Evolutionary conservation across 805 yeast species (phyloP), one percentile per base, ranked within the genome.

Genomic region (Millerozyma miso): DNA sequence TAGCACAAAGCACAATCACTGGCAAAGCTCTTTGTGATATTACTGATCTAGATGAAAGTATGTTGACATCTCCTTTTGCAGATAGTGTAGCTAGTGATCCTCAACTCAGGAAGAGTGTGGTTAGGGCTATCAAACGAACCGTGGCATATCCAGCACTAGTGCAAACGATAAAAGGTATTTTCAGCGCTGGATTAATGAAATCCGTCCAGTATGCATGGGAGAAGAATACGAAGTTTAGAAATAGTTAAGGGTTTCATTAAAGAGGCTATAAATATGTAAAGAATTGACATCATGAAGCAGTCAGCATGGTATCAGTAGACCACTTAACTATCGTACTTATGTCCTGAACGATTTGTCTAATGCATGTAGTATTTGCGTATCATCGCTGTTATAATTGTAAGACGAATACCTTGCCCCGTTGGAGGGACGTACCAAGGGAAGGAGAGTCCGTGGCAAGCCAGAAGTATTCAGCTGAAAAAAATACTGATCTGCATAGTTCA

Each of bases 101-200:
- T 4, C 45, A 62, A 29, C 56, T 62, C 40, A 43, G 51, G 14
- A 45, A 54, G 19, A 53, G 54, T 34, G 40, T 63, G 33, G 52
- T 40, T 4, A 47, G 41, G 19, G 41, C 53, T 5, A 48, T 60
- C 7, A 46, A 43, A 29, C 37, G 46, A 19, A 84, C 85, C 1
- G 89, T 90, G 5, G 70, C 69, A 35, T 65, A 66, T 56, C 83
- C 93, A n/a, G 86, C 96, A 13, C 57, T 81, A 13, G 62, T 80
- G 6, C 99, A 93, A 62, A 79, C 88, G 23, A 49, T 80, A 14
- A 89, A 91, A 60, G 99, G 99, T 0, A 54, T 91, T 1, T 67
- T 88, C 34, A 88, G 96, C 3, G 97, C 98, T 1, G 99, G 99
- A 1, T 39, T 85, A 1, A 57, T 68, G 15, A 86, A 85, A 57